Evolutionary conservation across 2,329 filamentous ascomycete genomes (phyloP).

Genomic region (Hyphodiscus sp.): DNA sequence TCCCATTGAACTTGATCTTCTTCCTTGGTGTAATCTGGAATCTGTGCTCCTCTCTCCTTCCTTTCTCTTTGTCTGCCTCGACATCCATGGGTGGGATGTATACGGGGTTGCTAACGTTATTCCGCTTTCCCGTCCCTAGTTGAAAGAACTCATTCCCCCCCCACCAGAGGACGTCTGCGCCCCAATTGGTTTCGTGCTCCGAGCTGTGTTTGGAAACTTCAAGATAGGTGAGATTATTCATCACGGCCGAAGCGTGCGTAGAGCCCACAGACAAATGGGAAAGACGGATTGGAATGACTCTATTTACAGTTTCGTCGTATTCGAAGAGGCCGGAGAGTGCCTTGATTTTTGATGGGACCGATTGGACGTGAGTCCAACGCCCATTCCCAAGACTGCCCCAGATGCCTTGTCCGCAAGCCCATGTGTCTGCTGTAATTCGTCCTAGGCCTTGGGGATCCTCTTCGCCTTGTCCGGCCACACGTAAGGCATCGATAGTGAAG

Average conservation of each 20-base stretch:
- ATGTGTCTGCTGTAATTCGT: conserved; percentile 67
- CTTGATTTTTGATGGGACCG: conserved; percentile 72
- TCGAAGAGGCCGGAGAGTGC: conserved; percentile 77
- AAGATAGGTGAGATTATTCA: conserved; percentile 73
- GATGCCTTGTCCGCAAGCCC: conserved; percentile 82
- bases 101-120: conserved; percentile 66
- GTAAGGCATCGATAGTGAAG: conserved; percentile 74
- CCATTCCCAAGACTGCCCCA: conserved; percentile 78
- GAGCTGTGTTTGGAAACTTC: conserved; percentile 36
- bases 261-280: conserved; percentile 66
- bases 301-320: conserved; percentile 68
- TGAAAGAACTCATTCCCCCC: conserved; percentile 93
- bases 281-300: conserved; percentile 70
- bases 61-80: conserved; percentile 53
- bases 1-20: conserved; percentile 61
- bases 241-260: conserved; percentile 74
- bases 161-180: conserved; percentile 86
- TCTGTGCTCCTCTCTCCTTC: conserved; percentile 61
- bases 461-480: conserved; percentile 42
- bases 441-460: conserved; percentile 38
- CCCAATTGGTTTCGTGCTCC: conserved; percentile 75
- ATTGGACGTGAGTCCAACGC: conserved; percentile 82
- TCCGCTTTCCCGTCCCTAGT: conserved; percentile 83
- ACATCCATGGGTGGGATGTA: conserved; percentile 75
- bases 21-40: conserved; percentile 76